These are phyloP conservation scores for Haplographium delicatum DNA, from an alignment of 495 filamentous ascomycete genomes.

Conservation along the genomic window DNA sequence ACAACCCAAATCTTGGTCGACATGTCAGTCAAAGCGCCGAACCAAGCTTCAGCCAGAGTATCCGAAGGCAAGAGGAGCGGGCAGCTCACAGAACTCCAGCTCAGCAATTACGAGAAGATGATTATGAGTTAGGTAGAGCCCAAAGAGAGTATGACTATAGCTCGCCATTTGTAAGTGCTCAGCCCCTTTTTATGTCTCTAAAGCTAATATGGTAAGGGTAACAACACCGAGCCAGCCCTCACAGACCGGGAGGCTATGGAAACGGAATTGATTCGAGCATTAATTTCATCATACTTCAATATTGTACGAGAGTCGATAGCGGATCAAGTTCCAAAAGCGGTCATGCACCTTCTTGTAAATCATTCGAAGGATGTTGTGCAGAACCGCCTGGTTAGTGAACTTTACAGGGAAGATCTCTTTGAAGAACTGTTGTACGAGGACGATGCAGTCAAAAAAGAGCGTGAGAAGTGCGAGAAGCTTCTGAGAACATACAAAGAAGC, in stretches of 20 bases:
- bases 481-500: constrained; percentile 93
- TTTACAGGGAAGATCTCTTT: constrained; percentile 93
- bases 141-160: constrained; percentile 43
- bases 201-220: constrained; percentile 35
- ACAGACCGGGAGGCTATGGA: constrained; percentile 95
- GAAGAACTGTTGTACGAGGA: constrained; percentile 94
- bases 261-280: constrained; percentile 90
- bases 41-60: constrained; percentile 76
- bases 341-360: constrained; percentile 98
- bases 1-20: constrained; percentile 39
- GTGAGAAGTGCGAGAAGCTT: constrained; percentile 95
- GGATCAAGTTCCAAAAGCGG: constrained; percentile 95
- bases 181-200: neutral
- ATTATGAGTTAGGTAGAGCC: constrained; percentile 25
- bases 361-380: constrained; percentile 97
- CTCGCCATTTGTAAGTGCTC: constrained; percentile 52
- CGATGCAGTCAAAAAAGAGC: constrained; percentile 91
- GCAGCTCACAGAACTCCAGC: constrained; percentile 36
- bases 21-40: constrained; percentile 72
- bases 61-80: constrained; percentile 68
- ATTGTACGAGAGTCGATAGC: constrained; percentile 97
- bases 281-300: constrained; percentile 97
- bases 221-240: constrained; percentile 68
- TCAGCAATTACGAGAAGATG: constrained; percentile 29
- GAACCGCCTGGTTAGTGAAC: constrained; percentile 89